A percentile compares a stretch with the other conserved stretches of the same genome.
Conservation (phyloP, 75 land plant species). For the Azolla pinnata region DNA sequence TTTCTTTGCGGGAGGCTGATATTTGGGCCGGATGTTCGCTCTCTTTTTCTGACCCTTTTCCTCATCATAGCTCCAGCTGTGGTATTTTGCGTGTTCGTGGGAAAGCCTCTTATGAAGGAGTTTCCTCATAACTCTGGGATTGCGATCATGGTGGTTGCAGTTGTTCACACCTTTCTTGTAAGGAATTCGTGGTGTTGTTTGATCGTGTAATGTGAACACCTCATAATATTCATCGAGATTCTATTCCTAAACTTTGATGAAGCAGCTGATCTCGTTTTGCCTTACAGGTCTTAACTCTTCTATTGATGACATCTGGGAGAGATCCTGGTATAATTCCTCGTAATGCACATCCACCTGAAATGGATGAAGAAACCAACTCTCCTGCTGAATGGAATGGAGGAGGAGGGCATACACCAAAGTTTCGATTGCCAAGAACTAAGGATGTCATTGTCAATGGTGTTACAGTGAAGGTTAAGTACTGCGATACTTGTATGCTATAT, state of each 20-base stretch:
- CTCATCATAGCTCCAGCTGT: conserved; percentile 48
- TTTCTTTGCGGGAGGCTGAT: conserved; percentile 53
- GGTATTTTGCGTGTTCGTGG: conserved; percentile 60
- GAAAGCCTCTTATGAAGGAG: conserved; percentile 37
- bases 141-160: conserved; percentile 36
- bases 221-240: too few relatives aligned
- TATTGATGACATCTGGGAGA: conserved; percentile 54
- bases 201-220: not conserved
- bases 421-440: conserved; percentile 43
- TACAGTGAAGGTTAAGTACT: conserved; percentile 40
- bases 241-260: too few relatives aligned
- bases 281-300: conserved; percentile 23
- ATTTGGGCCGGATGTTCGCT: conserved; percentile 72
- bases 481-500: conserved; percentile 75
- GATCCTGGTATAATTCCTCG: conserved; percentile 77
- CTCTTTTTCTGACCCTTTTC: conserved; percentile 44
- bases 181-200: conserved; percentile 8
- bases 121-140: conserved; percentile 23
- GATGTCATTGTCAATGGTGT: conserved; percentile 57
- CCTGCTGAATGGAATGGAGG: conserved; percentile 41
- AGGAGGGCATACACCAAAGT: conserved; percentile 15
- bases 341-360: conserved; percentile 40
- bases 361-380: conserved; percentile 25
- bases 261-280: not conserved
- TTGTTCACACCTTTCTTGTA: conserved; percentile 37